These are phyloP conservation scores for Globisporangium camurandrum DNA, from an alignment of 352 stramenopile genomes.

Conservation along the genomic window DNA sequence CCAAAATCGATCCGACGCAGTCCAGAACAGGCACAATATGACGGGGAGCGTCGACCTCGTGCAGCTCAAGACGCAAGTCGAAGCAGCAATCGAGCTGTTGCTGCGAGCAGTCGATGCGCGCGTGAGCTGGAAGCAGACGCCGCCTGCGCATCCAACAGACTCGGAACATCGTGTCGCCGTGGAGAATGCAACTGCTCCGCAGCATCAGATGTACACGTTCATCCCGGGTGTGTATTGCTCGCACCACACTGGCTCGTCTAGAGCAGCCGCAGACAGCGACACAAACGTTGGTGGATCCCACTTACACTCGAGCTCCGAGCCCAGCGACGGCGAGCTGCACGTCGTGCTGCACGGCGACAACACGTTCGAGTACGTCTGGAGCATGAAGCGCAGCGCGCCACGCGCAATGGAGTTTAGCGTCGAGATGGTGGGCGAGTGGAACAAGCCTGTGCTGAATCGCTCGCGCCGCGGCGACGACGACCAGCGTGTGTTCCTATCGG, in stretches of 20 bases:
- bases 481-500: conserved; percentile 59
- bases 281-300: neutral
- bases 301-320: conserved; percentile 8
- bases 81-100: conserved; percentile 49
- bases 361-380: conserved; percentile 76
- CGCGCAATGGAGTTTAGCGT: conserved; percentile 68
- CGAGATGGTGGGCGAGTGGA: conserved; percentile 58
- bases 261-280: neutral
- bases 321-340: conserved; percentile 25
- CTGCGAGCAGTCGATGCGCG: conserved; percentile 47
- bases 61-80: conserved; percentile 46
- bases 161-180: neutral
- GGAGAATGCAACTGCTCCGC: neutral
- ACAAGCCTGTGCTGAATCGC: conserved; percentile 72
- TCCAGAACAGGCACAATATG: too few relatives aligned
- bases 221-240: conserved; percentile 52
- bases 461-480: conserved; percentile 62
- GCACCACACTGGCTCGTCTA: neutral
- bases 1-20: too few relatives aligned
- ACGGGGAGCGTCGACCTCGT: conserved; percentile 23
- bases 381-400: conserved; percentile 33
- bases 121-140: conserved; percentile 45
- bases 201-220: conserved; percentile 34
- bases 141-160: neutral
- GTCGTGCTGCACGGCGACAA: conserved; percentile 74